Evolutionary conservation across 163 green algal species (phyloP), one percentile per base, ranked within the genome.

Genomic region (Chloromonas sp.): DNA sequence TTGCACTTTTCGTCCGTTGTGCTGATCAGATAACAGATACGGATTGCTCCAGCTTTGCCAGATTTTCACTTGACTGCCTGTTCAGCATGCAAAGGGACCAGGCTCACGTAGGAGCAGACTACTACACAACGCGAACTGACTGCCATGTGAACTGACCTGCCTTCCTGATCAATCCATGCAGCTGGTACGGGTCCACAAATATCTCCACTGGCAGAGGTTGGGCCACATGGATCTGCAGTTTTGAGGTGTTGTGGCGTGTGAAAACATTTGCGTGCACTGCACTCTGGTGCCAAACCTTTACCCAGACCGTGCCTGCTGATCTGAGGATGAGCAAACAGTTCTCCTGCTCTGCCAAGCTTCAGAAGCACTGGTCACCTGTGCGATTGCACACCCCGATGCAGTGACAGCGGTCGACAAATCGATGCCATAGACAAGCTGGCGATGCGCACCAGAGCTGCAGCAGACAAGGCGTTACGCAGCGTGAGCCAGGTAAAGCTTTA

Each of bases 151-250:
- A 36, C 36, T 36, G 36, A 36, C 36, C 36, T 36, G 36, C 36
- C 36, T 36, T 36, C 36, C 36, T 36, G 36, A 36, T 36, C 36
- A 36, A 36, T 36, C 36, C 36, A 36, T 36, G 36, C 5, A 71
- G 79, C 59, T 82, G 79, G 59, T 82, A 71, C 3, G 79, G 79
- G 59, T 82, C 79, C 3, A 36, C 79, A 70, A 82, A 82, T 57
- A 82, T 2, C 79, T 82, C 59, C 59, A 36, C 3, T 71, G 79
- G 79, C 58, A 82, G 60, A 2, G 11, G 79, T 60, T 82, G 79
- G 11, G 13, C 59, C 59, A 82, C 3, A 3, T 61, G 36, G 1
- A 82, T 2, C 79, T 82, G 79, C 79, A 82, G 1, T 3, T 3
- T 71, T 2, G 59, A 2, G 59, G 78, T 66, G 36, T 3, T 81